Conservation (phyloP, 163 green algal genomes). For the Chlamydomonas reinhardtii region DNA sequence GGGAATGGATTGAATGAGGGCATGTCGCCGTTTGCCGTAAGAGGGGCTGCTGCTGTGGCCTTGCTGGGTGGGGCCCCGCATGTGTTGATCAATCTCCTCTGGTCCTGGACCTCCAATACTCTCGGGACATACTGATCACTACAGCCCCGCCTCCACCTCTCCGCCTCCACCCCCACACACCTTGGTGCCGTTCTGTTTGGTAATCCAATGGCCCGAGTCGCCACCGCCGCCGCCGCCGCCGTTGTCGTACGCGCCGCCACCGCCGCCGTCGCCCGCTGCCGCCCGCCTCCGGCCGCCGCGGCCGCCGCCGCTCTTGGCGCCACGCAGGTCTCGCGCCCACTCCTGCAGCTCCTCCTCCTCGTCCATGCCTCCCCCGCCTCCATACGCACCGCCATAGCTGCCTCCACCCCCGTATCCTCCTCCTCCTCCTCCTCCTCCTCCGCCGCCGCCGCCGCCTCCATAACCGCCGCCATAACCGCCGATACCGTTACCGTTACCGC, state of each 20-base stretch:
- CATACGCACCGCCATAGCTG: neutral
- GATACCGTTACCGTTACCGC: neutral
- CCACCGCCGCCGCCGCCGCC: neutral
- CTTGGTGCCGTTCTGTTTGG: neutral
- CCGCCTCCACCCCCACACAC: neutral
- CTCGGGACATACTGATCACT: too few relatives aligned
- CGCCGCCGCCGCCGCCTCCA: neutral
- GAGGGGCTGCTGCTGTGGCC: too few relatives aligned
- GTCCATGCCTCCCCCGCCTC: neutral
- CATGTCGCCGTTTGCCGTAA: too few relatives aligned
- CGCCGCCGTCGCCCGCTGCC: neutral
- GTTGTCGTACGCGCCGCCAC: neutral
- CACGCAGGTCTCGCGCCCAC: constrained; percentile 2
- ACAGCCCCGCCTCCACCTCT: too few relatives aligned
- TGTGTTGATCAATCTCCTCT: too few relatives aligned
- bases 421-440: neutral
- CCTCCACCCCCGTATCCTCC: too few relatives aligned
- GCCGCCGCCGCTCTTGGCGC: neutral
- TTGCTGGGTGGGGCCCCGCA: too few relatives aligned
- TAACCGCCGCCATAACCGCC: neutral
- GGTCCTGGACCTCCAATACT: too few relatives aligned
- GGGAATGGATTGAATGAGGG: neutral
- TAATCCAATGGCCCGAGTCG: neutral
- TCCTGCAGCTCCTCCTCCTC: constrained; percentile 8
- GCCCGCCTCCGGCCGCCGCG: neutral